Percentiles rank a stretch among this genome's conserved stretches.
These are phyloP conservation scores for Massariosphaeria phaeospora DNA, from an alignment of 495 filamentous ascomycete genomes.

Conservation along the genomic window DNA sequence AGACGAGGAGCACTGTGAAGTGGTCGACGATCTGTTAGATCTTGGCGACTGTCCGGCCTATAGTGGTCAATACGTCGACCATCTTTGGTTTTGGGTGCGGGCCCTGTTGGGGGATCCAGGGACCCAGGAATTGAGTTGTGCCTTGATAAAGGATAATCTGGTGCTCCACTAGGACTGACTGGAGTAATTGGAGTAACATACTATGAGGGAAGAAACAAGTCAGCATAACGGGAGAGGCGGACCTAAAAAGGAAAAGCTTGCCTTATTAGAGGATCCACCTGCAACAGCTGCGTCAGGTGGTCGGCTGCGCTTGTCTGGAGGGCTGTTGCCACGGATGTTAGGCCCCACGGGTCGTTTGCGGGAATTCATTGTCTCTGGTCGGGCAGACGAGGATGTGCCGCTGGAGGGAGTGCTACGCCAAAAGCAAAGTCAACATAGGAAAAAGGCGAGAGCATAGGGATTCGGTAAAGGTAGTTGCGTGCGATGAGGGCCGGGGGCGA, in stretches of 20 bases:
- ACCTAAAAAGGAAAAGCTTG: not conserved
- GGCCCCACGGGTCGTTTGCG: not conserved
- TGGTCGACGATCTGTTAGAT: not conserved
- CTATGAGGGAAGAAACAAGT: not conserved
- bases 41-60: not conserved
- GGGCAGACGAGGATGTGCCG: no score
- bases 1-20: not conserved
- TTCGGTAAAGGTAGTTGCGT: no score
- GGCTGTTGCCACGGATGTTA: not conserved
- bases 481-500: no score
- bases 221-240: no score
- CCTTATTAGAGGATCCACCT: not conserved
- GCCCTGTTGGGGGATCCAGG: not conserved
- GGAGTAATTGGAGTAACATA: no score
- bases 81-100: not conserved
- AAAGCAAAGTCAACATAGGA: no score
- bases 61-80: slow-evolving; percentile 1
- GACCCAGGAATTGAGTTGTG: not conserved
- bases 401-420: no score
- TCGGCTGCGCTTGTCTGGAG: not conserved
- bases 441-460: no score
- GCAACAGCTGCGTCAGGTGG: not conserved
- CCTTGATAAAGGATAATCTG: not conserved
- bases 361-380: not conserved
- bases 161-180: not conserved